These are phyloP conservation scores for Venturia asperata DNA, from an alignment of 2,329 filamentous ascomycete species.

Conservation along the genomic window DNA sequence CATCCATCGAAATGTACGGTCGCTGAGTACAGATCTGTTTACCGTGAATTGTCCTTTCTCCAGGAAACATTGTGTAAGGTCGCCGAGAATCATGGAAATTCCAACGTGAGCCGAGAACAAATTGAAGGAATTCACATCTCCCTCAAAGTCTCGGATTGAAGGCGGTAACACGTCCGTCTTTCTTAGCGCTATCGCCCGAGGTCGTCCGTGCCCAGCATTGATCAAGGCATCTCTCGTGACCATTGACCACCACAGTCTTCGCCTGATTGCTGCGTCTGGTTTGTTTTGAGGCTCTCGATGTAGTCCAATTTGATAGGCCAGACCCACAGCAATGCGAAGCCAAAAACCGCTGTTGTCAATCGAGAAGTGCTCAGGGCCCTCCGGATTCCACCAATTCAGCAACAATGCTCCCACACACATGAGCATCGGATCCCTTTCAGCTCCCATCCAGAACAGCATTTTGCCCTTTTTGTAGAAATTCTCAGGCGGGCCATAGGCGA, in stretches of 20 bases:
- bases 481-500: constrained; percentile 29
- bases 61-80: constrained; percentile 36
- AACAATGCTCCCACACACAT: constrained; percentile 35
- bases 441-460: constrained; percentile 30
- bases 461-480: constrained; percentile 32
- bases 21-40: constrained; percentile 31
- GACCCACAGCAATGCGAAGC: constrained; percentile 36
- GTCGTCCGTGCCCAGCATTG: constrained; percentile 36
- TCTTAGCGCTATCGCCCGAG: constrained; percentile 35
- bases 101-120: constrained; percentile 36
- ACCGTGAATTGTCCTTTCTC: constrained; percentile 30
- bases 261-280: constrained; percentile 32
- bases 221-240: constrained; percentile 37
- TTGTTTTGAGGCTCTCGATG: constrained; percentile 35
- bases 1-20: constrained; percentile 36
- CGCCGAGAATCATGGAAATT: constrained; percentile 36
- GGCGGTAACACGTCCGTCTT: constrained; percentile 36
- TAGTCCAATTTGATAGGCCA: constrained; percentile 41
- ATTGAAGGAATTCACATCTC: constrained; percentile 27
- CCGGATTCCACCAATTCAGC: constrained; percentile 40
- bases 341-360: constrained; percentile 41
- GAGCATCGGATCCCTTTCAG: constrained; percentile 35
- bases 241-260: constrained; percentile 39
- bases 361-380: constrained; percentile 36
- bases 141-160: constrained; percentile 32